Conservation (phyloP, 2,329 filamentous ascomycete species). For the Fusarium nygamai region DNA sequence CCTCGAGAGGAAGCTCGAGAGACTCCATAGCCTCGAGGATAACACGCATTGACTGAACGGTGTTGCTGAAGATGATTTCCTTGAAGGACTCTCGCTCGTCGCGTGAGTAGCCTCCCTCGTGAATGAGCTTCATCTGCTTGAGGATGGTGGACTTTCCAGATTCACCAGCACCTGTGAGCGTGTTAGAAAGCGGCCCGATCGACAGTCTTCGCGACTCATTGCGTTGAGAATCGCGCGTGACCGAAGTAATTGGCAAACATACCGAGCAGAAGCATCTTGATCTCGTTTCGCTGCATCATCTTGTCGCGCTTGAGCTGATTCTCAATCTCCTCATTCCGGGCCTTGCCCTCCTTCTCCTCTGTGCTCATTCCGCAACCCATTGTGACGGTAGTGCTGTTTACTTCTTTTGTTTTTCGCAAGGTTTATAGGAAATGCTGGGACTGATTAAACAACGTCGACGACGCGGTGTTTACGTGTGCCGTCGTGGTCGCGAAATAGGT, state of each 20-base stretch:
- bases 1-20: constrained; percentile 82
- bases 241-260: constrained; percentile 42
- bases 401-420: constrained; percentile 34
- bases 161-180: constrained; percentile 87
- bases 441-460: constrained; percentile 23
- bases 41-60: constrained; percentile 75
- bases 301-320: constrained; percentile 99
- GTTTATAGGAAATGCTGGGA: constrained; percentile 17
- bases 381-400: constrained; percentile 60
- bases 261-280: constrained; percentile 99
- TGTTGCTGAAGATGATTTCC: constrained; percentile 77
- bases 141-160: constrained; percentile 91
- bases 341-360: constrained; percentile 99
- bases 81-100: constrained; percentile 80
- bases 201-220: background rate
- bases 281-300: constrained; percentile 99
- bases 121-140: constrained; percentile 99
- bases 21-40: constrained; percentile 77
- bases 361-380: constrained; percentile 99
- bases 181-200: constrained; percentile 40
- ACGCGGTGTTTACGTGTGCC: constrained; percentile 29
- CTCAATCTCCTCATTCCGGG: constrained; percentile 99
- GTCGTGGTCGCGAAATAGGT: constrained; percentile 26
- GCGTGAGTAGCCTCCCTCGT: constrained; percentile 97
- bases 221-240: background rate